Evolutionary conservation across 208 protist genomes (phyloP), one percentile per base, ranked within the genome.

Genomic region (Novymonas esmeraldas): DNA sequence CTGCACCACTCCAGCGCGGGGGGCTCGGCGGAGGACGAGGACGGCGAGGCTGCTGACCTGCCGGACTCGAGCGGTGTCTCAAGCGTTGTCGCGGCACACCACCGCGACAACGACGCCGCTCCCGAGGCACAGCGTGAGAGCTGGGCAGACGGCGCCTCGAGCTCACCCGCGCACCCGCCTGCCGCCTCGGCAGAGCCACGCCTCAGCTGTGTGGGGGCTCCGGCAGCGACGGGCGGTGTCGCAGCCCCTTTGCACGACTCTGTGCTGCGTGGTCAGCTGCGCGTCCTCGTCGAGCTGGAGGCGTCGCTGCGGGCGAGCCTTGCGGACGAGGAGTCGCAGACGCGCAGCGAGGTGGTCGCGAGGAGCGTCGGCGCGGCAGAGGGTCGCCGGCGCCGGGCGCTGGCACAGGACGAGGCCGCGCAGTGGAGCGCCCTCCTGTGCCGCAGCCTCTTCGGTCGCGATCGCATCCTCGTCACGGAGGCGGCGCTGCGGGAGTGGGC

Each of bases 381-480:
- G 31, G 4, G 6, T n/a, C 22, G 26, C 36, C 24, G 36, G 39
- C 55, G 39, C 24, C 55, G 39, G 10, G 7, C 24, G 38, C 42
- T 67, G n/a, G 24, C 4, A 18, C 39, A 22, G 0, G 60, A 63
- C 0, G 52, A 67, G 39, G 28, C 24, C 5, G 41, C 18, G 1
- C 7, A 22, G 6, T 6, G 57, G 10, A 11, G 0, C 11, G 39
- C 29, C 26, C n/a, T 51, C 13, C n/a, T 0, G 31, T 31, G 57
- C 0, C 16, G 42, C 39, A 20, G 38, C 31, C 39, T 38, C 28
- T 65, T 45, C 24, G 14, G 16, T 13, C 41, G 48, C 26, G 29
- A 60, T 16, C 48, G 50, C 36, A 24, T 73, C 18, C 13, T 60
- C 14, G 46, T 73, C n/a, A 42, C 42, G 36, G 66, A 73, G 34